Percentiles rank a stretch among this genome's conserved stretches.
Evolutionary conservation across 2,329 filamentous ascomycete species (phyloP).

Genomic region (Byssoonygena ceratinophila): DNA sequence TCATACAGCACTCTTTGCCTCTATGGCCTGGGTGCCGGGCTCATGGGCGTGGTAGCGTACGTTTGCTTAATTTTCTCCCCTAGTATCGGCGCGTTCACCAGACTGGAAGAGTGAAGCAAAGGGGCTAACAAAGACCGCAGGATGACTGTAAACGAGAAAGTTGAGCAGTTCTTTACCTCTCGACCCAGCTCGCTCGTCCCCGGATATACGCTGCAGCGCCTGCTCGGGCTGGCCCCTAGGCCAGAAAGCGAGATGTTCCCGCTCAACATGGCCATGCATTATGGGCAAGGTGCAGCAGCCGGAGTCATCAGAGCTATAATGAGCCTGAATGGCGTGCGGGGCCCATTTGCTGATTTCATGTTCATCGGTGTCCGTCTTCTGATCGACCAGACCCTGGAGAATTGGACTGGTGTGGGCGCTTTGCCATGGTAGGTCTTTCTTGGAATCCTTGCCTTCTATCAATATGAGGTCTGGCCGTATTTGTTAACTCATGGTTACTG

Average conservation of each 20-base stretch:
- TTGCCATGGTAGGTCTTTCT: slow-evolving; percentile 22
- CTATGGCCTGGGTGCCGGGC: slow-evolving; percentile 3
- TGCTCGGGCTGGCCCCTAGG: slow-evolving; percentile 21
- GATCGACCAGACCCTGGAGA: slow-evolving; percentile 27
- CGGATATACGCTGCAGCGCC: slow-evolving; percentile 20
- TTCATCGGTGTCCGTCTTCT: slow-evolving; percentile 23
- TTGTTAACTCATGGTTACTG: too few relatives aligned
- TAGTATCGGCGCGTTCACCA: too few relatives aligned
- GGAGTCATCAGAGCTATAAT: slow-evolving; percentile 23
- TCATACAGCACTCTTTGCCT: background rate
- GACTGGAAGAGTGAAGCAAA: too few relatives aligned
- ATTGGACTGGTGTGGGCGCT: slow-evolving; percentile 22
- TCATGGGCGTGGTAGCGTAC: slow-evolving; percentile 20
- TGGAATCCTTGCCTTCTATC: background rate
- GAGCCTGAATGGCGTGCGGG: slow-evolving; percentile 26
- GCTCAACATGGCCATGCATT: slow-evolving; percentile 24
- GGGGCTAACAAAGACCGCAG: slow-evolving; percentile 13
- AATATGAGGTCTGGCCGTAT: too few relatives aligned
- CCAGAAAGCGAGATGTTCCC: slow-evolving; percentile 17
- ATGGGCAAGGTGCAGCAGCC: slow-evolving; percentile 24
- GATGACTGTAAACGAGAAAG: slow-evolving; percentile 23
- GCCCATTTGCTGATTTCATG: slow-evolving; percentile 24
- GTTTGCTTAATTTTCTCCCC: background rate
- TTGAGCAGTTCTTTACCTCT: slow-evolving; percentile 24
- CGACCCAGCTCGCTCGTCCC: slow-evolving; percentile 26